Evolutionary conservation across 768 basidiomycete genomes (phyloP).

Genomic region (Cubamyces sp.): DNA sequence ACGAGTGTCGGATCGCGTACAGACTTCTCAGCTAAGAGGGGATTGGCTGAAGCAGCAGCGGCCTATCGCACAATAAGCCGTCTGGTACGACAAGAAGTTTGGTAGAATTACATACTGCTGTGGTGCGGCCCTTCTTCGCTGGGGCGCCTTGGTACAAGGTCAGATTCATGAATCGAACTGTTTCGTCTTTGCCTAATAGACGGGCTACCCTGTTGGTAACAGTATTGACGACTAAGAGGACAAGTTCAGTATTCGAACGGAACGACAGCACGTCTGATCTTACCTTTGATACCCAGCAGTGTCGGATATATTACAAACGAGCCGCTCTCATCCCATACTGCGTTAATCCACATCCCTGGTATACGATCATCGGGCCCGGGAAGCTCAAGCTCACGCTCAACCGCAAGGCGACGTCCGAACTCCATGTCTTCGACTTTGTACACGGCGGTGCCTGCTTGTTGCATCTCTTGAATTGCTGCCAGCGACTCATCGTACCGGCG

Average conservation of each 20-base stretch:
- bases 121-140: conserved; percentile 81
- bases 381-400: conserved; percentile 89
- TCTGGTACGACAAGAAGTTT: too few species aligned
- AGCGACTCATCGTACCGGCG: conserved; percentile 96
- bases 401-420: conserved; percentile 93
- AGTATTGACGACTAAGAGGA: conserved; percentile 79
- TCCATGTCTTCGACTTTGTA: conserved; percentile 98
- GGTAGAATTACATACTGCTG: conserved; percentile 57
- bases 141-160: conserved; percentile 94
- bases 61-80: conserved; percentile 49
- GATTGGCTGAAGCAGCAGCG: conserved; percentile 96
- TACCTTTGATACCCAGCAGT: conserved; percentile 93
- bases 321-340: conserved; percentile 98
- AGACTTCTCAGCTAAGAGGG: conserved; percentile 85
- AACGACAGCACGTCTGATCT: conserved; percentile 16
- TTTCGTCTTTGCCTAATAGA: conserved; percentile 92
- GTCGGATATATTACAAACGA: conserved; percentile 94
- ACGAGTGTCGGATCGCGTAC: conserved; percentile 89
- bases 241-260: conserved; percentile 3
- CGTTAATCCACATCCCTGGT: conserved; percentile 83
- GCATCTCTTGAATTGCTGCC: conserved; percentile 95
- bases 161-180: conserved; percentile 86
- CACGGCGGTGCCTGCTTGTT: conserved; percentile 93
- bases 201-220: conserved; percentile 91
- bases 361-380: conserved; percentile 73